Percentiles rank a stretch among this genome's conserved stretches.
These are phyloP conservation scores for Candida maris DNA, from an alignment of 805 yeast genomes.

Conservation along the genomic window DNA sequence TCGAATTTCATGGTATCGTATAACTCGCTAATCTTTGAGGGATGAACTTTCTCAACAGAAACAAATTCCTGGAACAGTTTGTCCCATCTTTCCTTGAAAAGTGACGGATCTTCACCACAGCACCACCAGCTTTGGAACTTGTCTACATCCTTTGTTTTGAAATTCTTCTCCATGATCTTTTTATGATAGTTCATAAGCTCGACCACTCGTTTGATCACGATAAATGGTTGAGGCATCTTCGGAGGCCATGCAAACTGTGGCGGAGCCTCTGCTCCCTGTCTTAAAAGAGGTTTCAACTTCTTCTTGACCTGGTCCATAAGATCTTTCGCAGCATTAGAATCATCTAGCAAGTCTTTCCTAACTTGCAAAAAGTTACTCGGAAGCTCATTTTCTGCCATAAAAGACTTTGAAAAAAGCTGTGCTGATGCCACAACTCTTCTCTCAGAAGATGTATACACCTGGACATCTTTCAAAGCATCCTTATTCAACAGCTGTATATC, in stretches of 20 bases:
- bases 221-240: slow-evolving; percentile 95
- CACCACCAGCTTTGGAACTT: slow-evolving; percentile 85
- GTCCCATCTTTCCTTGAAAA: slow-evolving; percentile 96
- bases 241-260: slow-evolving; percentile 99
- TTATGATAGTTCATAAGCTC: slow-evolving; percentile 93
- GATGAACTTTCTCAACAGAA: slow-evolving; percentile 93
- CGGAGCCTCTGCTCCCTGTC: slow-evolving; percentile 97
- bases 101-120: slow-evolving; percentile 88
- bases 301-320: slow-evolving; percentile 97
- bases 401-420: slow-evolving; percentile 73
- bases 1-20: slow-evolving; percentile 99
- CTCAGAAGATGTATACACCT: slow-evolving; percentile 87
- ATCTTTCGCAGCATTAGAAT: slow-evolving; percentile 96
- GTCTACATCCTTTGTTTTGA: slow-evolving; percentile 59
- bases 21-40: slow-evolving; percentile 91
- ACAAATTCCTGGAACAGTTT: slow-evolving; percentile 89
- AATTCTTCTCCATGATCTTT: slow-evolving; percentile 77
- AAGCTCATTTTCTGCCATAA: slow-evolving; percentile 63
- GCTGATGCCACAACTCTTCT: slow-evolving; percentile 94
- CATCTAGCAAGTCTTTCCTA: slow-evolving; percentile 89
- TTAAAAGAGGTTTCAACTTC: slow-evolving; percentile 85
- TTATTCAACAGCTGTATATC: slow-evolving; percentile 83
- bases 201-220: slow-evolving; percentile 89
- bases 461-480: slow-evolving; percentile 78
- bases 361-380: slow-evolving; percentile 79